These are phyloP conservation scores for Fragaria iinumae DNA, from an alignment of 306 rosid species.

Conservation along the genomic window DNA sequence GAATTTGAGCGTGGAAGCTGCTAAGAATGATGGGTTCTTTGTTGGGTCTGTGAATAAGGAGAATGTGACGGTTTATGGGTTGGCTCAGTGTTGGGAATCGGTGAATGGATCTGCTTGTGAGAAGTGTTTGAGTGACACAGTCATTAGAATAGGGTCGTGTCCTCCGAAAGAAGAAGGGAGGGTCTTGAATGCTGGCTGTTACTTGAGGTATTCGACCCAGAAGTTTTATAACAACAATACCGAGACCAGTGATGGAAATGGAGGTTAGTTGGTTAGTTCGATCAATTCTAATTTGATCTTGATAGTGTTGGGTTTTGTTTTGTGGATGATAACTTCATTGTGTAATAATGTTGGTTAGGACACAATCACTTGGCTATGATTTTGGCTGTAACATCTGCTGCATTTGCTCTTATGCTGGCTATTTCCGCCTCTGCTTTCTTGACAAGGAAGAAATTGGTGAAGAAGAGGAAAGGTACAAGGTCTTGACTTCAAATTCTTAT, in stretches of 20 bases:
- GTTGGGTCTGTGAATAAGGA: slow-evolving; percentile 33
- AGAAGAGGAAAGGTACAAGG: slow-evolving; percentile 46
- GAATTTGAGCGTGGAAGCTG: slow-evolving; percentile 52
- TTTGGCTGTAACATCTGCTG: slow-evolving; percentile 40
- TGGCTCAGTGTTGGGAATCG: slow-evolving; percentile 76
- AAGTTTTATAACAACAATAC: slow-evolving; percentile 56
- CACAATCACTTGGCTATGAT: slow-evolving; percentile 24
- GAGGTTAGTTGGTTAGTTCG: slow-evolving; percentile 29
- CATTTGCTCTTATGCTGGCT: slow-evolving; percentile 44
- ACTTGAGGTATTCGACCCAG: slow-evolving; percentile 52
- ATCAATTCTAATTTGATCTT: neutral
- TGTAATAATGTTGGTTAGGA: slow-evolving; percentile 35
- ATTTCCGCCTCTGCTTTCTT: slow-evolving; percentile 40
- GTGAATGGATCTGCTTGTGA: slow-evolving; percentile 41
- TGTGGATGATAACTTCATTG: neutral
- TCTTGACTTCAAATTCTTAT: slow-evolving; percentile 11
- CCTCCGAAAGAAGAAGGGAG: slow-evolving; percentile 60
- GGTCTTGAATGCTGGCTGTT: slow-evolving; percentile 65
- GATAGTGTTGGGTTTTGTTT: neutral
- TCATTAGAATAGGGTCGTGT: slow-evolving; percentile 35
- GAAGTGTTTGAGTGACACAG: slow-evolving; percentile 49
- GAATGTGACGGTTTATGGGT: slow-evolving; percentile 53
- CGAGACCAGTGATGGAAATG: slow-evolving; percentile 10
- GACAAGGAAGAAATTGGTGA: slow-evolving; percentile 39
- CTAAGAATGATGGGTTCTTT: slow-evolving; percentile 41